Base-by-base conservation (phyloP, 2,329 filamentous ascomycete species). In the Xylariaceae sp. region DNA sequence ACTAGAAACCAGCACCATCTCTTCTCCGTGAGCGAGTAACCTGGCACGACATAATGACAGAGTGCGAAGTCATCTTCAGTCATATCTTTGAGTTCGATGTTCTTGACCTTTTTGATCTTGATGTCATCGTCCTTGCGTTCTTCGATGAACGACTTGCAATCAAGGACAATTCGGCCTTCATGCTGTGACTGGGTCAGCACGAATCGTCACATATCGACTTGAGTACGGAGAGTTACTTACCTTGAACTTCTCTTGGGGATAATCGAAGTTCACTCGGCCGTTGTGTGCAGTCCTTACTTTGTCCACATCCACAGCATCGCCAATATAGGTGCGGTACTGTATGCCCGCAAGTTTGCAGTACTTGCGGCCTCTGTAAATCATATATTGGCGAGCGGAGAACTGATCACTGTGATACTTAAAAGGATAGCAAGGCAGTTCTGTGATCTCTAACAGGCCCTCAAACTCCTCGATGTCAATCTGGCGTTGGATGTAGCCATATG, bases 1-100 rank as follows among this genome's bases (percentile, higher is more conserved):
- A 47, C 38, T 11, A 12, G 37, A 22, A 47, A 47, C 34, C 44
- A 43, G 26, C 37, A 38, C 44, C 44, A 47, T 6, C 31, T 22
- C 29, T 47, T 47, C 34, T 47, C 41, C 2, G 37, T 15, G 4
- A 43, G 41, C 3, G 44, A 47, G 22, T 41, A 47, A 12, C 44
- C 44, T 8, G 38, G 18, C 15, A 33, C 34, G 22, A 19, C 29
- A 31, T 19, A 43, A 18, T 46, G 40, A 24, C 38, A 44, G 6
- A 44, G 19, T 34, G 41, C 38, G 16, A 34, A 38, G 19, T 44
- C 34, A 4, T 41, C 31, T 17, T 41, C 38, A 2, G 34, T 38
- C n/a, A 44, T 19, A 18, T 24, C 7, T 6, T 15, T 15, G 4
- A 13, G 22, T 9, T 41, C 38, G 12, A 33, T n/a, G 13, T n/a